phyloP scores from a whole-genome alignment of 352 stramenopile genomes.

The Plasmopara muralis region DNA sequence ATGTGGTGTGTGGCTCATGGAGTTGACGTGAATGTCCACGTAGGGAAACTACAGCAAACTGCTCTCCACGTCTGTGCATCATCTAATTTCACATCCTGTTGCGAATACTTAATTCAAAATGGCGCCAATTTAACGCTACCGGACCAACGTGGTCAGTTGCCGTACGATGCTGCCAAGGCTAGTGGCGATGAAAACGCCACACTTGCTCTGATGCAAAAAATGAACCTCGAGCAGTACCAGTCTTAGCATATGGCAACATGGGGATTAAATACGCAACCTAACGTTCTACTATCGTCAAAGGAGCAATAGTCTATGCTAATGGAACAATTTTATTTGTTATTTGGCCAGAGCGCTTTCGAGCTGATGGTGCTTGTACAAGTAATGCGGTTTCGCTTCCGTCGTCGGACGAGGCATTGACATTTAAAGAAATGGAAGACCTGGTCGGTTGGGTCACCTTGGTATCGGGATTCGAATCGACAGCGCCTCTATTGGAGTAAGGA shows the following conservation, averaged over 20 bases:
- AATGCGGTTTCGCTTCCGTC: slow-evolving; percentile 15
- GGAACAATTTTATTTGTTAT: slow-evolving; percentile 35
- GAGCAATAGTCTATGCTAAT: slow-evolving; percentile 21
- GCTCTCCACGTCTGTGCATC: slow-evolving; percentile 51
- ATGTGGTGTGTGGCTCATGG: slow-evolving; percentile 77
- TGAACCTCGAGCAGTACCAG: slow-evolving; percentile 60
- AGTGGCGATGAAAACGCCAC: slow-evolving; percentile 59
- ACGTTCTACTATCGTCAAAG: slow-evolving; percentile 6
- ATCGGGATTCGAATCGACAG: slow-evolving; percentile 4
- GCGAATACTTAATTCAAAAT: slow-evolving; percentile 78
- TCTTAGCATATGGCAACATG: slow-evolving; percentile 18
- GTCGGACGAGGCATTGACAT: slow-evolving; percentile 9
- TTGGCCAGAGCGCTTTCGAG: slow-evolving; percentile 20
- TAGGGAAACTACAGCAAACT: slow-evolving; percentile 39
- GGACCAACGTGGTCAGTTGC: slow-evolving; percentile 41
- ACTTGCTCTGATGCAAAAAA: slow-evolving; percentile 61
- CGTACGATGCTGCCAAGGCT: slow-evolving; percentile 54
- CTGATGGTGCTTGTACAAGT: slow-evolving; percentile 10
- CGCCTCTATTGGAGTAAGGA: slow-evolving; percentile 22
- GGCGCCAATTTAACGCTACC: slow-evolving; percentile 55
- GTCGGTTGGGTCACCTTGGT: background rate
- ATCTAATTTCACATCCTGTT: slow-evolving; percentile 35
- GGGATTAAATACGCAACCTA: slow-evolving; percentile 14
- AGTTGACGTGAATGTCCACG: slow-evolving; percentile 64
- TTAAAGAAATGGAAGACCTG: slow-evolving; percentile 7